Evolutionary conservation across 805 yeast genomes (phyloP), one percentile per base, ranked within the genome.

Genomic region (Ogataea neopini): DNA sequence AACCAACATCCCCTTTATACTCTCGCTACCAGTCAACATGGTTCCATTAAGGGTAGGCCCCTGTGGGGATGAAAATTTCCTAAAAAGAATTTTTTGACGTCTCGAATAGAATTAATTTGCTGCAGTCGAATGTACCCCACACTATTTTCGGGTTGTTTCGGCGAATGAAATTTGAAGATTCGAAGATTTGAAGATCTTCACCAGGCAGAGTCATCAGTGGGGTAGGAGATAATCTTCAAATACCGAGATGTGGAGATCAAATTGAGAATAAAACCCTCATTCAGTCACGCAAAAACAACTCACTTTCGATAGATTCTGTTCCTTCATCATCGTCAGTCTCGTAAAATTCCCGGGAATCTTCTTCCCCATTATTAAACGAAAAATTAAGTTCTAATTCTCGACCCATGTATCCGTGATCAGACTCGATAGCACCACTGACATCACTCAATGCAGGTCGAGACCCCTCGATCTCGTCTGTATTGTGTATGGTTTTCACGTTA

Each of bases 401-500:
- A 23, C 37, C 23, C 23, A 17, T 15, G 9, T n/a, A n/a, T 8
- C 34, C 34, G 17, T 8, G 18, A 17, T 14, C 34, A 13, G n/a
- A 13, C 9, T 30, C 34, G 18, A 30, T 30, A 18, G 34, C 34
- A 13, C 15, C 34, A 30, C 34, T 30, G 18, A 18, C 20, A 34
- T 14, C 37, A n/a, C 23, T 34, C 5, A 10, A 6, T 10, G 5
- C 32, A 6, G 32, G 11, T 6, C 32, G 29, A 32, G 38, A 30
- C 44, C 40, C 18, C 43, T 40, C 44, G 22, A 14, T 39, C 23
- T 34, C 35, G n/a, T 34, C 35, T 17, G 28, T 19, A 18, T 29
- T 18, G 15, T 47, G 40, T 22, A 45, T 45, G 6, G 51, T 41
- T 20, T 34, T 52, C n/a, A 50, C 15, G 13, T 40, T 37, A 38